phyloP scores from a whole-genome alignment of 73 alveolate genomes.

The Effrenium voratum region DNA sequence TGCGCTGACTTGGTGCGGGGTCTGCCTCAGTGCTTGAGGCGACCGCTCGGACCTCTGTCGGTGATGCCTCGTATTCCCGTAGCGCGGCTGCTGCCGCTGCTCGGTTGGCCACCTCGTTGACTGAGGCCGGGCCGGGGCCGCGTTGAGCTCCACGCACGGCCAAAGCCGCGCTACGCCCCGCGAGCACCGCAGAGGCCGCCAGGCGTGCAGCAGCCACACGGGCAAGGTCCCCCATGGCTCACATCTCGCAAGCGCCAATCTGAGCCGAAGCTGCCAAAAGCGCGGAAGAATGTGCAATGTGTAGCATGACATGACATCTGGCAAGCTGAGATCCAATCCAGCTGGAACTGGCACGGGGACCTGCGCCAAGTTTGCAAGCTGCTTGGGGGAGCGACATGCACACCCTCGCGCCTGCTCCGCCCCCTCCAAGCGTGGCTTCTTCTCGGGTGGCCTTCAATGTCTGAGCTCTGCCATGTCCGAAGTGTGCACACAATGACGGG shows the following conservation, averaged over 20 bases:
- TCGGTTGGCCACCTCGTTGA: conserved; percentile 70
- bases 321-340: neutral
- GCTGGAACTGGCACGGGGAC: conserved; percentile 21
- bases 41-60: neutral
- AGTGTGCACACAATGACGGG: neutral
- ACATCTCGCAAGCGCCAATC: neutral
- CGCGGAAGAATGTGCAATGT: neutral
- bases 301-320: neutral
- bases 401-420: neutral
- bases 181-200: conserved; percentile 57
- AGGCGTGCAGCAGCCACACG: conserved; percentile 35
- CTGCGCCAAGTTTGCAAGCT: neutral
- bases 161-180: conserved; percentile 35
- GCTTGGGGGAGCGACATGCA: neutral
- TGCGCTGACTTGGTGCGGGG: neutral
- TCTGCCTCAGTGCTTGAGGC: neutral
- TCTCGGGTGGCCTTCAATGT: conserved; percentile 92
- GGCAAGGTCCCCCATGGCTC: conserved; percentile 10
- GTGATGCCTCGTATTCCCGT: conserved; percentile 4
- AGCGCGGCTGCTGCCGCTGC: conserved; percentile 80
- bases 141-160: conserved; percentile 27
- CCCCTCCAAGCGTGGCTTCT: conserved; percentile 69
- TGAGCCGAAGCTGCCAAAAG: neutral
- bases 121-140: too few relatives aligned
- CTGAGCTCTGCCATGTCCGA: too few relatives aligned